These are phyloP conservation scores for Neopestalotiopsis rosae DNA, from an alignment of 2,329 filamentous ascomycete species.

Conservation along the genomic window DNA sequence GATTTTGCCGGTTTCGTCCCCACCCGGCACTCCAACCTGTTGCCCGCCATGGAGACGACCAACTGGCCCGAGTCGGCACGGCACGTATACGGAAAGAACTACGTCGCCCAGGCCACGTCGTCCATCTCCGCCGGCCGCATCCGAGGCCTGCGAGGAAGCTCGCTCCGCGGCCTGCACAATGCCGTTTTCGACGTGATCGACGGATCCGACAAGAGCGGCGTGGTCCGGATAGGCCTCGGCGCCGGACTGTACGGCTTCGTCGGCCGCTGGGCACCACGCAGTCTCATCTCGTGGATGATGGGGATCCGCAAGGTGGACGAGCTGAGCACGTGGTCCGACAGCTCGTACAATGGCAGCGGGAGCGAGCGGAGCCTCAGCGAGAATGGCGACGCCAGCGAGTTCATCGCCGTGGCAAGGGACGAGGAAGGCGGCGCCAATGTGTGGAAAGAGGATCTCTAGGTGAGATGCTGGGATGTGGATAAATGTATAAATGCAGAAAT, in stretches of 20 bases:
- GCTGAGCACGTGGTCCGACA: constrained; percentile 57
- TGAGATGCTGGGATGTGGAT: background rate
- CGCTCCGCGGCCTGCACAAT: constrained; percentile 80
- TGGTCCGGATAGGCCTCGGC: constrained; percentile 83
- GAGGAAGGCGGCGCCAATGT: constrained; percentile 49
- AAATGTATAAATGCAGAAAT: constrained; percentile 15
- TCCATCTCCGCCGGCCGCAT: constrained; percentile 62
- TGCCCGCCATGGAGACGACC: constrained; percentile 58
- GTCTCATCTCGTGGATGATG: constrained; percentile 92
- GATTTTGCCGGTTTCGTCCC: constrained; percentile 75
- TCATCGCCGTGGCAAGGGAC: constrained; percentile 55
- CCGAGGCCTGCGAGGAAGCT: constrained; percentile 70
- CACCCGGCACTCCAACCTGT: constrained; percentile 40
- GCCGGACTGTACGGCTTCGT: constrained; percentile 85
- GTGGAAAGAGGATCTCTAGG: constrained; percentile 47
- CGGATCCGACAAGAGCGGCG: constrained; percentile 61
- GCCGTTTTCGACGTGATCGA: constrained; percentile 90
- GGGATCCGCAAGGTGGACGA: constrained; percentile 71
- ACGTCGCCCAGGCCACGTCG: constrained; percentile 58
- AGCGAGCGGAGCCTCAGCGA: constrained; percentile 37
- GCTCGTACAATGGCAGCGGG: constrained; percentile 42
- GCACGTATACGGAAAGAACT: constrained; percentile 67
- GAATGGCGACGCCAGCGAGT: constrained; percentile 49
- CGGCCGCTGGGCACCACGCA: constrained; percentile 77
- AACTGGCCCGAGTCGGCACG: constrained; percentile 68